Base-by-base conservation (phyloP, 257 asterid species). In the Dorcoceras hygrometricum region DNA sequence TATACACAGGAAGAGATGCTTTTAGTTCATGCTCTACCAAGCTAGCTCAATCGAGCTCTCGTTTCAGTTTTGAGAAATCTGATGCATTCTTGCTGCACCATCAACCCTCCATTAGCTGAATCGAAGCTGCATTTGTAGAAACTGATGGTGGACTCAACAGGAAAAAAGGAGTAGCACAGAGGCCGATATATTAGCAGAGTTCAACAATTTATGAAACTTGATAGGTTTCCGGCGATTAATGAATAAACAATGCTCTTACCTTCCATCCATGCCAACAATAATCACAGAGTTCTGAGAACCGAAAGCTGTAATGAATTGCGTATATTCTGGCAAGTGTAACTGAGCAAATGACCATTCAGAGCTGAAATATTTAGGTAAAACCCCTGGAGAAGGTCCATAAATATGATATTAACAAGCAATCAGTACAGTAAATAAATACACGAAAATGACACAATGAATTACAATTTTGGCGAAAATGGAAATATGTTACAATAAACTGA, bases 321-420 rank as follows among this genome's bases (percentile, higher is more conserved):
- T 81, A 71, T 70, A 67, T 57, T 84, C 97, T 20, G 96, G 88
- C 78, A 89, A 79, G 80, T 79, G 98, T 51, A 87, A 84, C 84
- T 84, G 98, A 67, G 97, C 96, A 83, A 92, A 89, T 57, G 98
- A 92, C 98, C 98, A 89, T 73, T 89, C 98, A 27, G 98, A 92
- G 84, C 98, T 89, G 77, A 92, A 92, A 80, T 89, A 92, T 78
- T 84, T 92, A 20, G 96, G 98, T 75, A 92, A 71, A 63, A 87
- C 82, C 73, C 98, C 98, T 92, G 91, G 57, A 75, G 43, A 71
- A 36, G 66, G 68, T 32, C 34, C 55, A 63, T 62, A 67, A 67
- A 60, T 24, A 65, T 5, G 53, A 63, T 59, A 68, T 58, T 70
- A 51, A 62, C 57, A 68, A 56, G 28, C 11, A 50, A 8, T 22